These are phyloP conservation scores for Tuber melanosporum DNA, from an alignment of 495 filamentous ascomycete species.

Conservation along the genomic window DNA sequence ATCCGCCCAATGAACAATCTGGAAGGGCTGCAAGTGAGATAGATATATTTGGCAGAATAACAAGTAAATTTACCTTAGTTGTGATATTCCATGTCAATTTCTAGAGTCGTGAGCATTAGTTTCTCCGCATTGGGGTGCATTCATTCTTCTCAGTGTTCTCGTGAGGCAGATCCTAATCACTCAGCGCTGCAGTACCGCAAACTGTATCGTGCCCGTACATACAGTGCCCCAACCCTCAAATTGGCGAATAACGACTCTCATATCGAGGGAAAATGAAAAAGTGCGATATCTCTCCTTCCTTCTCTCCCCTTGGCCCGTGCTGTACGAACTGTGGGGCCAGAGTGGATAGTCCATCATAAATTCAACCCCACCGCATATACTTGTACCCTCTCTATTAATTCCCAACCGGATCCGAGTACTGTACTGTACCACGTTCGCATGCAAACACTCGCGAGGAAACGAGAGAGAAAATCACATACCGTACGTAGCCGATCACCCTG, in stretches of 20 bases:
- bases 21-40: not conserved
- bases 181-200: not conserved
- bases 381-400: not conserved
- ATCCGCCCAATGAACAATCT: not conserved
- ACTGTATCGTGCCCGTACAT: too few species aligned
- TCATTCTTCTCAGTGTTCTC: not conserved
- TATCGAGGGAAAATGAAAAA: not conserved
- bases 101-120: not conserved
- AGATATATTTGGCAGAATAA: not conserved
- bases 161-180: not conserved
- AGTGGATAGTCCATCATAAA: not conserved
- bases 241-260: not conserved
- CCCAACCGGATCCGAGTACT: not conserved
- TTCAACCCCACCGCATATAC: not conserved
- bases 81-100: not conserved
- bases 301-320: not conserved
- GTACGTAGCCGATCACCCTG: not conserved
- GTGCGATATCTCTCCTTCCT: not conserved
- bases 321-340: too few species aligned
- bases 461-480: not conserved
- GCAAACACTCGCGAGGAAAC: not conserved
- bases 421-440: not conserved
- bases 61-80: not conserved
- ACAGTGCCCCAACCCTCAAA: not conserved
- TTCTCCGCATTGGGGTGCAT: not conserved